phyloP scores from a whole-genome alignment of 345 rosid species.

The Tarenaya hassleriana region DNA sequence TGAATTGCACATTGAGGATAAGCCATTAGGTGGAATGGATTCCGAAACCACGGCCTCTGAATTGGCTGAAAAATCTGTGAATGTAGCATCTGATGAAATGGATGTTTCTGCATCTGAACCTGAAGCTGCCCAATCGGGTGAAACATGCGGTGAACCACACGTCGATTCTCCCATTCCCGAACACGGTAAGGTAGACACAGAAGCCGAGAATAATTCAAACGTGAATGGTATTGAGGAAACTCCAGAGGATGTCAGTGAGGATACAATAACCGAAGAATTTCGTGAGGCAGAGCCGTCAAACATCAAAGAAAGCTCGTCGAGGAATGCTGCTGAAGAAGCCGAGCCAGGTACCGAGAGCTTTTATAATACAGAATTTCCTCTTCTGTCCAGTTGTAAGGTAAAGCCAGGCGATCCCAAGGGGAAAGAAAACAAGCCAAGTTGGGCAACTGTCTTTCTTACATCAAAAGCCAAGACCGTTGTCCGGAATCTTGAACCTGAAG shows the following conservation, averaged over 20 bases:
- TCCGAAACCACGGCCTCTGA: constrained; percentile 25
- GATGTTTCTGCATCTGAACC: too few relatives aligned
- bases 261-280: constrained; percentile 19
- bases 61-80: constrained; percentile 16
- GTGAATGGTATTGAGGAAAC: too few relatives aligned
- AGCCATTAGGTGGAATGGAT: too few relatives aligned
- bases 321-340: constrained; percentile 14
- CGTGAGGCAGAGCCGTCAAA: constrained; percentile 5
- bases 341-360: constrained; percentile 4
- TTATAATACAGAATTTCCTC: constrained; percentile 9
- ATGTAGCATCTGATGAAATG: constrained; percentile 19
- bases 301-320: constrained; percentile 14
- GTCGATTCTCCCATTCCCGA: too few relatives aligned
- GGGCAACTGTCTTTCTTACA: constrained; percentile 17
- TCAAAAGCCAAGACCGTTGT: constrained; percentile 17
- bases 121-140: too few relatives aligned
- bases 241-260: too few relatives aligned
- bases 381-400: not conserved
- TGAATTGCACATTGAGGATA: too few relatives aligned
- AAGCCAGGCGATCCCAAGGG: constrained; percentile 9
- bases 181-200: too few relatives aligned
- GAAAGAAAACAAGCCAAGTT: constrained; percentile 11
- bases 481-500: constrained; percentile 24
- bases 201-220: too few relatives aligned
- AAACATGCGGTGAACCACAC: too few relatives aligned